Percentiles rank a stretch among this genome's conserved stretches.
phyloP scores from a whole-genome alignment of 176 grass and related monocot species.

The Oryza nivara region DNA sequence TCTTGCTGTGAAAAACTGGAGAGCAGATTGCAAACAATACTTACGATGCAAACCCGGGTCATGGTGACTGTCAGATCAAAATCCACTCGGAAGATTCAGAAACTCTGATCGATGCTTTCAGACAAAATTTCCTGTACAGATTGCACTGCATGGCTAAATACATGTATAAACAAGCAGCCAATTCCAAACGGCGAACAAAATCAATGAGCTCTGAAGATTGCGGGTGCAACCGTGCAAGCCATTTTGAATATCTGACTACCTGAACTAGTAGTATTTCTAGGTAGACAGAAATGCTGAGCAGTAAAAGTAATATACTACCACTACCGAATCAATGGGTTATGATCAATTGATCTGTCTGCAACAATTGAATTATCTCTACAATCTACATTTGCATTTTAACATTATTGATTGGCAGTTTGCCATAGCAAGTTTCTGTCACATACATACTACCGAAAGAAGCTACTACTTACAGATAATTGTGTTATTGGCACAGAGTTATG shows the following conservation, averaged over 20 bases:
- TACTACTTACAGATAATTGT: not conserved
- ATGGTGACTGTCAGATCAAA: too few species aligned
- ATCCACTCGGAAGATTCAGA: not conserved
- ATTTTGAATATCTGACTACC: not conserved
- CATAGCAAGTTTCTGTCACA: not conserved
- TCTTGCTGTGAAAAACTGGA: too few species aligned
- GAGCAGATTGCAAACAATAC: too few species aligned
- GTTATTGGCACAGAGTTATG: not conserved
- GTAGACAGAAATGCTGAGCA: not conserved
- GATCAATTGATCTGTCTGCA: not conserved
- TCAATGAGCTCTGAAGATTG: too few species aligned
- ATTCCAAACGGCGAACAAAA: not conserved
- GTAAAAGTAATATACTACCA: too few species aligned
- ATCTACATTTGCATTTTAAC: not conserved
- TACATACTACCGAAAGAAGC: not conserved
- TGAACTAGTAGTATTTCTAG: not conserved
- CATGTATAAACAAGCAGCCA: not conserved
- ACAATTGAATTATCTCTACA: not conserved
- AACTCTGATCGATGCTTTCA: not conserved
- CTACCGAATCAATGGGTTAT: too few species aligned
- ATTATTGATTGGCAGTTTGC: not conserved
- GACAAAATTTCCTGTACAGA: not conserved
- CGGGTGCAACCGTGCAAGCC: not conserved
- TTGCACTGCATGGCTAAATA: not conserved
- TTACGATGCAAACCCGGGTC: too few species aligned